These are phyloP conservation scores for Sorghum bicolor DNA, from an alignment of 176 grass and related monocot genomes.

Conservation along the genomic window Sorghum_bicolor_NCBIv3 NC_012873.2:67243501-67244000, in stretches of 20 bases:
- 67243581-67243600: neutral
- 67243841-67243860: conserved; percentile 38
- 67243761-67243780: neutral
- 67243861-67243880: conserved; percentile 42
- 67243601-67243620: neutral
- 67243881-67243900: conserved; percentile 51
- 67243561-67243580: too few relatives aligned
- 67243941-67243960: conserved; percentile 49
- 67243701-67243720: neutral
- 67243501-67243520: neutral
- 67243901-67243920: conserved; percentile 31
- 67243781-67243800: neutral
- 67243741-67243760: neutral
- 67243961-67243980: neutral
- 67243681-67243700: neutral
- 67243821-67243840: neutral
- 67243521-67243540: neutral
- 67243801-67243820: neutral
- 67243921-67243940: conserved; percentile 43
- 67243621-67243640: neutral
- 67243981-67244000: conserved; percentile 18
- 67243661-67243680: neutral
- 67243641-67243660: neutral
- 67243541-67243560: neutral
- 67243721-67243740: neutral